Evolutionary conservation across 805 yeast species (phyloP).

Genomic region (Scheffersomyces lignosus): DNA sequence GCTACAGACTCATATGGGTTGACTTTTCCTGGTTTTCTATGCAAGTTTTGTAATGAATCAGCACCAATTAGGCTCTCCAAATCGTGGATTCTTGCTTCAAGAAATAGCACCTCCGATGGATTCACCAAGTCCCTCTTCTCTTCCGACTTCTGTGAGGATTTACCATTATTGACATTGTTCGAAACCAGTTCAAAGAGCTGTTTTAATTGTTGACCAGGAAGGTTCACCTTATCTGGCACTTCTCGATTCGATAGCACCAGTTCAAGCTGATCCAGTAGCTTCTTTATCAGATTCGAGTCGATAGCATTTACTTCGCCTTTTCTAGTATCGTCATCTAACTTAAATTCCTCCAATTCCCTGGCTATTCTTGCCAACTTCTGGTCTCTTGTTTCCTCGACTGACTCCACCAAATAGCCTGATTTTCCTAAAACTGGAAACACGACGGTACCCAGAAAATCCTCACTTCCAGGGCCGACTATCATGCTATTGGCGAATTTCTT

Average conservation of each 20-base stretch:
- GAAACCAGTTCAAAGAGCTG: conserved; percentile 3
- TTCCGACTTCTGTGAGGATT: background rate
- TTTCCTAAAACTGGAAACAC: conserved; percentile 13
- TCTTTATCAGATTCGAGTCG: background rate
- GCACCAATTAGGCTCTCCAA: conserved; percentile 25
- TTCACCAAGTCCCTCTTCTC: background rate
- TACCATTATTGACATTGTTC: conserved; percentile 1
- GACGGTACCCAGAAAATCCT: conserved; percentile 40
- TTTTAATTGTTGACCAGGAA: background rate
- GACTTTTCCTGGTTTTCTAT: background rate
- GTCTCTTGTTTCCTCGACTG: conserved; percentile 34
- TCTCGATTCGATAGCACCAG: no score
- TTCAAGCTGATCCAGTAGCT: background rate
- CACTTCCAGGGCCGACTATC: conserved; percentile 24
- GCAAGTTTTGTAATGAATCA: conserved; percentile 4
- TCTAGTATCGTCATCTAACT: conserved; percentile 3
- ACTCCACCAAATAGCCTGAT: conserved; percentile 22
- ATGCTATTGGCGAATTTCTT: conserved; percentile 23
- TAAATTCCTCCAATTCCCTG: conserved; percentile 39
- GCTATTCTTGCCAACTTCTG: conserved; percentile 39
- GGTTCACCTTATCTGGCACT: conserved; percentile 2
- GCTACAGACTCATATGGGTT: conserved; percentile 4
- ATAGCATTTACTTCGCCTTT: background rate
- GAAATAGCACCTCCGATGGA: conserved; percentile 13
- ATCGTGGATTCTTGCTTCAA: conserved; percentile 24